Evolutionary conservation across 1,284 basidiomycete genomes (phyloP), one percentile per base, ranked within the genome.

Genomic region (Fomitiporia mediterranea): DNA sequence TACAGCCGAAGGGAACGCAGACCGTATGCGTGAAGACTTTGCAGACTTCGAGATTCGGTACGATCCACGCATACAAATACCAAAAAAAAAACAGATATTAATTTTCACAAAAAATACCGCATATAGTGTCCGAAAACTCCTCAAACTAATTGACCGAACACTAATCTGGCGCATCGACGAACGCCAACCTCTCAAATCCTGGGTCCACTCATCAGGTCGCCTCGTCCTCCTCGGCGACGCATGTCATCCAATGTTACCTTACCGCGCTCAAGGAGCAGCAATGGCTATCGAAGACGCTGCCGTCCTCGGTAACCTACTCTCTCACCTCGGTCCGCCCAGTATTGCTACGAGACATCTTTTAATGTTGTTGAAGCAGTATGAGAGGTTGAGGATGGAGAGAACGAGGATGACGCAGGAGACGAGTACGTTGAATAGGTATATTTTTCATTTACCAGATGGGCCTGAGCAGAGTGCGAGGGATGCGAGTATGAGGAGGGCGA

Each of bases 161-260:
- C 65, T 77, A 46, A 72, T 74, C 51, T 83, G 78, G 75, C 73
- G 72, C 27, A 66, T 83, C 34, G 73, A 78, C 66, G 78, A 80
- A 57, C 74, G 77, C 19, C 62, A 67, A 47, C 73, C 75, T 5
- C 69, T 81, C 34, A 61, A 66, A 0, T 75, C 70, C 0, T 83
- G 81, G 81, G 60, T 81, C 5, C 78, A 83, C 64, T 64, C 65
- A n/a, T 65, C 68, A 7, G 75, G 74, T 2, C 74, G 70, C 35
- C 67, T 83, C 1, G 75, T 68, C n/a, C 65, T 83, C 11, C 68
- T 83, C 1, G 81, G 81, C 1, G 81, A 83, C 61, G 73, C 80
- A 0, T 80, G 79, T 49, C 83, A 84, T 62, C 82, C 84, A 0
- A 86, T 86, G 82, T 72, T 85, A 80, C 84, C 84, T 3, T 84